phyloP scores from a whole-genome alignment of 1,284 basidiomycete species.

The Caloboletus inedulis region DNA sequence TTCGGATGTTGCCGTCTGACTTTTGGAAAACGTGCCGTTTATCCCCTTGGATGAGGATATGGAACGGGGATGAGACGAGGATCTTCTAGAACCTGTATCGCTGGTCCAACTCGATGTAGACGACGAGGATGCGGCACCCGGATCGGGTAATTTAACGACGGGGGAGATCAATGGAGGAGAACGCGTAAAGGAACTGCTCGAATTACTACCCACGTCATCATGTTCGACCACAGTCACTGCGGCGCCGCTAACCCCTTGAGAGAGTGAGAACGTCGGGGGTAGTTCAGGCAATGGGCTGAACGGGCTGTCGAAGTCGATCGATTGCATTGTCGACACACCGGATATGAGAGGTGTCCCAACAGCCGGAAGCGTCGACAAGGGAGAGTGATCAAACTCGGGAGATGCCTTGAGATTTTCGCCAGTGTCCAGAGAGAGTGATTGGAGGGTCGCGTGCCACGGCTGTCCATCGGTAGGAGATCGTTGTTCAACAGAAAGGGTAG shows the following conservation, averaged over 20 bases:
- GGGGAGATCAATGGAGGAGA: slow-evolving; percentile 33
- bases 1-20: slow-evolving; percentile 11
- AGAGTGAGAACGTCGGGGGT: slow-evolving; percentile 19
- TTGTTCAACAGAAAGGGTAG: slow-evolving; percentile 34
- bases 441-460: slow-evolving; percentile 13
- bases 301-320: slow-evolving; percentile 20
- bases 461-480: slow-evolving; percentile 23
- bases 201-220: slow-evolving; percentile 21
- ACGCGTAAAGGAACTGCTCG: slow-evolving; percentile 24
- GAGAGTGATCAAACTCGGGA: slow-evolving; percentile 30
- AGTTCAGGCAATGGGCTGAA: slow-evolving; percentile 34
- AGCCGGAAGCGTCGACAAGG: slow-evolving; percentile 31
- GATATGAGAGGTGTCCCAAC: slow-evolving; percentile 32
- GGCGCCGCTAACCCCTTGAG: slow-evolving; percentile 14
- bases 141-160: slow-evolving; percentile 30
- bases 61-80: slow-evolving; percentile 11
- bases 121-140: slow-evolving; percentile 22
- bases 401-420: slow-evolving; percentile 13
- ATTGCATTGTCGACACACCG: slow-evolving; percentile 10
- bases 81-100: slow-evolving; percentile 21
- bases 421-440: slow-evolving; percentile 12
- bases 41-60: slow-evolving; percentile 12
- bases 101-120: slow-evolving; percentile 34
- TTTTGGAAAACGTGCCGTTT: slow-evolving; percentile 6
- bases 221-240: slow-evolving; percentile 3